Percentiles rank a stretch among this genome's conserved stretches.
Conservation (phyloP, 345 rosid genomes). For the Kandelia obovata region DNA sequence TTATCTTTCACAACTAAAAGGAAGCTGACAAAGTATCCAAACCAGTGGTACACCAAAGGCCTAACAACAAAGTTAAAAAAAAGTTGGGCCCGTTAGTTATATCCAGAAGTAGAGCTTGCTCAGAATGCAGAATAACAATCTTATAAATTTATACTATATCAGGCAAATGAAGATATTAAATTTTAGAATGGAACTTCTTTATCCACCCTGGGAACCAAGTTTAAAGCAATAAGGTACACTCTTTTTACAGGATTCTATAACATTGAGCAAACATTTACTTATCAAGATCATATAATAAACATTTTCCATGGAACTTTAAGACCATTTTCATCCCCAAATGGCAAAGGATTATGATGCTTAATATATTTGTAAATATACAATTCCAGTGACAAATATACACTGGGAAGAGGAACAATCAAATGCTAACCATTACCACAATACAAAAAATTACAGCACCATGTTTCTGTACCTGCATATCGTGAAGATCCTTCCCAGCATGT, state of each 20-base stretch:
- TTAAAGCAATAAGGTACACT: not conserved
- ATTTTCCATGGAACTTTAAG: not conserved
- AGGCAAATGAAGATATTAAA: not conserved
- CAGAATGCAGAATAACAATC: too few species aligned
- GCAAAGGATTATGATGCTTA: not conserved
- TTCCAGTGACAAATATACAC: slow-evolving; percentile 1
- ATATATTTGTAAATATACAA: not conserved
- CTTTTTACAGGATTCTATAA: not conserved
- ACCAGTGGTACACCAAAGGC: too few species aligned
- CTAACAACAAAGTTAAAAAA: not conserved
- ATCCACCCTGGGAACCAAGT: not conserved
- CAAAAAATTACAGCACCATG: not conserved
- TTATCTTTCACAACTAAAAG: not conserved
- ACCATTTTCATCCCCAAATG: not conserved
- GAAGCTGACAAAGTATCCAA: too few species aligned
- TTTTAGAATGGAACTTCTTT: not conserved
- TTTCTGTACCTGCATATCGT: slow-evolving; percentile 88
- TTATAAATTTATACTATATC: not conserved
- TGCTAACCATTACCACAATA: not conserved
- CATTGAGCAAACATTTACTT: too few species aligned
- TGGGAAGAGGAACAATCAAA: too few species aligned
- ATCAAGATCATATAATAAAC: too few species aligned
- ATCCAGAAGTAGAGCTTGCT: too few species aligned
- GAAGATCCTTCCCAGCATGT: slow-evolving; percentile 81
- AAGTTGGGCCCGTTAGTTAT: not conserved